Percentiles rank a stretch among this genome's conserved stretches.
Conservation (phyloP, 1,284 basidiomycete species). For the Ganoderma leucocontextum region DNA sequence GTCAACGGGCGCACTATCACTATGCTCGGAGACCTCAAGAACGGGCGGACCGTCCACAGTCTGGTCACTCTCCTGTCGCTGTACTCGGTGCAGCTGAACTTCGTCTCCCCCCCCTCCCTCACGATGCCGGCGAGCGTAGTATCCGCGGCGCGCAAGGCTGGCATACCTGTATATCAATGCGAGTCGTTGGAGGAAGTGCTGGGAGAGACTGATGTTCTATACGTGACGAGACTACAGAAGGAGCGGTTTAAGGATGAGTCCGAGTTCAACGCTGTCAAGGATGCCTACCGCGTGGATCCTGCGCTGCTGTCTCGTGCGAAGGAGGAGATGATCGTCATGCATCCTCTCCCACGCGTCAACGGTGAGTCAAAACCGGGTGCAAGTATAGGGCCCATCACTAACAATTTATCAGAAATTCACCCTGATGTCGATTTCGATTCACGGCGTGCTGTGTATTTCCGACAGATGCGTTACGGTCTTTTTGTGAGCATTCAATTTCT, state of each 20-base stretch:
- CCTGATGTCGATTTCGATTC: slow-evolving; percentile 98
- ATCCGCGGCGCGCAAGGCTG: slow-evolving; percentile 82
- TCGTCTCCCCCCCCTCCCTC: slow-evolving; percentile 92
- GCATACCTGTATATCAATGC: slow-evolving; percentile 82
- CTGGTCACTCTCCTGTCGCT: slow-evolving; percentile 92
- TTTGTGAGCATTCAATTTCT: slow-evolving; percentile 71
- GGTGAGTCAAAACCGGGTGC: slow-evolving; percentile 50
- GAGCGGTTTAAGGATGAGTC: slow-evolving; percentile 88
- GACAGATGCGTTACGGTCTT: slow-evolving; percentile 98
- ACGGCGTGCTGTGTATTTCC: slow-evolving; percentile 95
- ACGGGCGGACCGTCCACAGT: slow-evolving; percentile 97
- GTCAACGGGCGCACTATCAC: slow-evolving; percentile 98
- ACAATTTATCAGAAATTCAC: slow-evolving; percentile 83
- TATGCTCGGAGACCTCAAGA: slow-evolving; percentile 95
- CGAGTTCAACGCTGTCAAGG: slow-evolving; percentile 93
- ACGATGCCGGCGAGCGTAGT: slow-evolving; percentile 93
- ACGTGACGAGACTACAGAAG: slow-evolving; percentile 96
- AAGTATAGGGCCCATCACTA: neutral
- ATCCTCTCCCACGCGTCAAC: slow-evolving; percentile 94
- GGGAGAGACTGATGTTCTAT: slow-evolving; percentile 94
- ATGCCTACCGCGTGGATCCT: slow-evolving; percentile 94
- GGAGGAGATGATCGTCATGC: slow-evolving; percentile 98
- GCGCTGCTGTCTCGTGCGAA: slow-evolving; percentile 92
- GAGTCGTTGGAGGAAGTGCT: slow-evolving; percentile 92
- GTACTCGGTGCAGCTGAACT: slow-evolving; percentile 96